phyloP scores from a whole-genome alignment of 2,329 filamentous ascomycete genomes.

The Trichoderma cornu-damae region DNA sequence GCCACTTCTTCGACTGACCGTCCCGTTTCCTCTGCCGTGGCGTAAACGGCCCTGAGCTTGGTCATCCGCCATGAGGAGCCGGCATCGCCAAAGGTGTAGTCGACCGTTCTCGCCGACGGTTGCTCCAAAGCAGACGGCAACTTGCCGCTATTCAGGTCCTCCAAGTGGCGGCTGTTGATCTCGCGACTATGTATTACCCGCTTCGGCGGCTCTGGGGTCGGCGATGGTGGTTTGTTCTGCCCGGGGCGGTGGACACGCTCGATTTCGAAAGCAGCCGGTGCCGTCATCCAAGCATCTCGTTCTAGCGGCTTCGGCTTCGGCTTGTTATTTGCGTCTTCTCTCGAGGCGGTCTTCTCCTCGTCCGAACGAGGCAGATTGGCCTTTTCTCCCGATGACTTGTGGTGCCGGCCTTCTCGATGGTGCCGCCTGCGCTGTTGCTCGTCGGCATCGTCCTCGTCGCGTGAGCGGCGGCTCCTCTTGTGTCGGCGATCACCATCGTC shows the following conservation, averaged over 20 bases:
- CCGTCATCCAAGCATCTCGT: constrained; percentile 93
- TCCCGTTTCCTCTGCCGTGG: constrained; percentile 67
- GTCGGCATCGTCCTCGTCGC: constrained; percentile 46
- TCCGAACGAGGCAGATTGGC: constrained; percentile 48
- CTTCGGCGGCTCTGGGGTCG: constrained; percentile 46
- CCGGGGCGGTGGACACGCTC: constrained; percentile 68
- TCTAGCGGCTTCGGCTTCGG: constrained; percentile 42
- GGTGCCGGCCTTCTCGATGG: constrained; percentile 28
- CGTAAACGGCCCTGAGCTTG: constrained; percentile 81
- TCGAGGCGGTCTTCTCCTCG: constrained; percentile 41
- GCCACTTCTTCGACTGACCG: constrained; percentile 77
- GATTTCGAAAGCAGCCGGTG: constrained; percentile 72
- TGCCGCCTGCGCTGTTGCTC: constrained; percentile 35
- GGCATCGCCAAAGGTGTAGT: constrained; percentile 82
- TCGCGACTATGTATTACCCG: constrained; percentile 74
- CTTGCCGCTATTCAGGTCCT: constrained; percentile 53
- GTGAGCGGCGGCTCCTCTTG: constrained; percentile 55
- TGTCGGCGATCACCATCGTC: constrained; percentile 51
- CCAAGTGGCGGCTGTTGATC: constrained; percentile 61
- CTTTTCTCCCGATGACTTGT: constrained; percentile 45
- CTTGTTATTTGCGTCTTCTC: constrained; percentile 25
- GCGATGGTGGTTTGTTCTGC: constrained; percentile 48
- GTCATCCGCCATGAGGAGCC: constrained; percentile 97
- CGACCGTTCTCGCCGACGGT: constrained; percentile 52
- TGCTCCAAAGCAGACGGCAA: not conserved